Evolutionary conservation across 2,329 filamentous ascomycete species (phyloP).

Genomic region (Lecanosticta acicola): DNA sequence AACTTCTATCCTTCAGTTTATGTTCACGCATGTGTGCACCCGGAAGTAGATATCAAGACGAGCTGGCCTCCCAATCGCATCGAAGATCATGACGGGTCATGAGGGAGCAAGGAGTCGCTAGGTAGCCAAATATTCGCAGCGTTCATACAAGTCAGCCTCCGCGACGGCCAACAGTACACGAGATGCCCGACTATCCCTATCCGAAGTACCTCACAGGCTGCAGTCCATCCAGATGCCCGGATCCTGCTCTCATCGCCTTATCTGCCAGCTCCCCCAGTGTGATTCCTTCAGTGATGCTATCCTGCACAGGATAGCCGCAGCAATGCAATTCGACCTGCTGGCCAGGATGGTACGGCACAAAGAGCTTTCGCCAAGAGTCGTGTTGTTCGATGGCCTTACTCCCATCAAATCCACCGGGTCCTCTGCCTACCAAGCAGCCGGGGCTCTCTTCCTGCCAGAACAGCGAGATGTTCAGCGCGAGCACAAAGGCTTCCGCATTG

Average conservation of each 20-base stretch:
- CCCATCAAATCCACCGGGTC: conserved; percentile 13
- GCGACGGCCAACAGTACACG: too few relatives aligned
- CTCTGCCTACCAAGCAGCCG: conserved; percentile 11
- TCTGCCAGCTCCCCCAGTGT: conserved; percentile 22
- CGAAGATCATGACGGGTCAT: too few relatives aligned
- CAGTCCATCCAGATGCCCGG: conserved; percentile 15
- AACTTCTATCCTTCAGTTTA: too few relatives aligned
- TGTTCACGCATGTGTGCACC: too few relatives aligned
- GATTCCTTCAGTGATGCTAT: conserved; percentile 7
- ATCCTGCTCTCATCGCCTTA: conserved; percentile 17
- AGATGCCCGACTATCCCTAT: too few relatives aligned
- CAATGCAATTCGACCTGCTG: conserved; percentile 19
- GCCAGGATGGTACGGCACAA: conserved; percentile 18
- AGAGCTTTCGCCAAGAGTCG: conserved; percentile 17
- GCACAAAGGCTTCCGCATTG: conserved; percentile 10
- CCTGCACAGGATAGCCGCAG: conserved; percentile 19
- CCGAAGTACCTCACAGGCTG: conserved; percentile 16
- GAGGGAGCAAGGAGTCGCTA: too few relatives aligned
- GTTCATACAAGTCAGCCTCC: too few relatives aligned
- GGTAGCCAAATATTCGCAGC: too few relatives aligned
- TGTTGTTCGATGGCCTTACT: conserved; percentile 14
- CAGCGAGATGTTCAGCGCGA: conserved; percentile 19
- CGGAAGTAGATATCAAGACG: too few relatives aligned
- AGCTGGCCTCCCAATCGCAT: too few relatives aligned
- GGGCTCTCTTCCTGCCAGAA: conserved; percentile 19